These are phyloP conservation scores for Paxillus rubicundulus DNA, from an alignment of 768 basidiomycete genomes.

Conservation along the genomic window DNA sequence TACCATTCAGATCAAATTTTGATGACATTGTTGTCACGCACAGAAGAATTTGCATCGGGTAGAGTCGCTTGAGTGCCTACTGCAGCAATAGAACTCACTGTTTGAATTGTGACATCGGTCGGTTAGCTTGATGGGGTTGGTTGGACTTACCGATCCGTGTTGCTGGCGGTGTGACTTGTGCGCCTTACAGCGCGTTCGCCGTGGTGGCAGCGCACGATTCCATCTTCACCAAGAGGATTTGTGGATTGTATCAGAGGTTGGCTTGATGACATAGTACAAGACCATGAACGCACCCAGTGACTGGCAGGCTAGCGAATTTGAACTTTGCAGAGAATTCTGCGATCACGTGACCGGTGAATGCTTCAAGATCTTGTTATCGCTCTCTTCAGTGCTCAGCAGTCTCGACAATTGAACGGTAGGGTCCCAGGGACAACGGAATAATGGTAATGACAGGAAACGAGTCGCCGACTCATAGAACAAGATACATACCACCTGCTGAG, in stretches of 20 bases:
- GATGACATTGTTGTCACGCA: conserved; percentile 15
- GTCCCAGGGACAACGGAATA: neutral
- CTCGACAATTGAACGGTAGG: too few species aligned
- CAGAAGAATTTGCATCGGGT: conserved; percentile 36
- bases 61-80: conserved; percentile 4
- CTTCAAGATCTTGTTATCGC: too few species aligned
- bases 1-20: neutral
- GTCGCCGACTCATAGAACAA: conserved; percentile 39
- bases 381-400: too few species aligned
- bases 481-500: conserved; percentile 49
- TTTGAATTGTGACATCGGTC: neutral
- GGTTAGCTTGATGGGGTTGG: neutral
- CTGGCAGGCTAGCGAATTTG: too few species aligned
- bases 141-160: conserved; percentile 37
- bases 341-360: too few species aligned
- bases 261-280: conserved; percentile 7
- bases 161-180: conserved; percentile 30
- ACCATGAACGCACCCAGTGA: too few species aligned
- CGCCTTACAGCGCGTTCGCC: conserved; percentile 18
- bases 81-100: conserved; percentile 41
- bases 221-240: conserved; percentile 27
- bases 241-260: conserved; percentile 17
- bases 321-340: too few species aligned
- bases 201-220: conserved; percentile 37
- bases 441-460: conserved; percentile 4